Percentiles rank a stretch among this genome's conserved stretches.
Conservation (phyloP, 2,329 filamentous ascomycete species). For the Thelonectria rubi region DNA sequence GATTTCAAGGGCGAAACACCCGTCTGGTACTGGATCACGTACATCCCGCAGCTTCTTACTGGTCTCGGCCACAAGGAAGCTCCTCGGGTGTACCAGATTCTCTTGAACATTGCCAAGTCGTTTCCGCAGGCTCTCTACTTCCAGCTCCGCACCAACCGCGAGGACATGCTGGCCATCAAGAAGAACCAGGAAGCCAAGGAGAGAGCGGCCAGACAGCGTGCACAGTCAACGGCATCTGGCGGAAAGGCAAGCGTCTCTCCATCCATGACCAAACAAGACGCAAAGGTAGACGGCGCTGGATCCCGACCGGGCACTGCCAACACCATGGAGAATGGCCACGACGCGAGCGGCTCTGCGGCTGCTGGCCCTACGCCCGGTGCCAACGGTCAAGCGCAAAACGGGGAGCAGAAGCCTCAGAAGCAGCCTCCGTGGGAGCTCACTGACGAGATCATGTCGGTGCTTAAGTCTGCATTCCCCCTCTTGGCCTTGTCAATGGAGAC, state of each 20-base stretch:
- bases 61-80: conserved; percentile 93
- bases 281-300: conserved; percentile 48
- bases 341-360: too few species aligned
- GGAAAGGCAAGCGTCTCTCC: conserved; percentile 59
- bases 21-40: conserved; percentile 99
- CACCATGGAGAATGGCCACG: conserved; percentile 52
- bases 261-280: conserved; percentile 63
- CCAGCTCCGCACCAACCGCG: conserved; percentile 88
- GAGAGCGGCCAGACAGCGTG: conserved; percentile 62
- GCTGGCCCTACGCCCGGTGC: conserved; percentile 40
- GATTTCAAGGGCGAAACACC: conserved; percentile 97
- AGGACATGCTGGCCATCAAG: conserved; percentile 93
- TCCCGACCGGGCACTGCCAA: conserved; percentile 63
- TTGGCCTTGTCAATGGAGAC: conserved; percentile 98
- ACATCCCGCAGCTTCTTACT: conserved; percentile 94
- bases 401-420: conserved; percentile 53
- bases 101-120: conserved; percentile 92
- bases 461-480: conserved; percentile 97
- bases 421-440: conserved; percentile 96
- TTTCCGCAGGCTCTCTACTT: conserved; percentile 98
- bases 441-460: conserved; percentile 92
- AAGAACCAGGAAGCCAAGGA: conserved; percentile 85
- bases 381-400: conserved; percentile 35
- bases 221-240: conserved; percentile 55
- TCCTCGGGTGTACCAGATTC: conserved; percentile 82